phyloP scores from a whole-genome alignment of 2,329 filamentous ascomycete species.

The Harringtonia aguacate region DNA sequence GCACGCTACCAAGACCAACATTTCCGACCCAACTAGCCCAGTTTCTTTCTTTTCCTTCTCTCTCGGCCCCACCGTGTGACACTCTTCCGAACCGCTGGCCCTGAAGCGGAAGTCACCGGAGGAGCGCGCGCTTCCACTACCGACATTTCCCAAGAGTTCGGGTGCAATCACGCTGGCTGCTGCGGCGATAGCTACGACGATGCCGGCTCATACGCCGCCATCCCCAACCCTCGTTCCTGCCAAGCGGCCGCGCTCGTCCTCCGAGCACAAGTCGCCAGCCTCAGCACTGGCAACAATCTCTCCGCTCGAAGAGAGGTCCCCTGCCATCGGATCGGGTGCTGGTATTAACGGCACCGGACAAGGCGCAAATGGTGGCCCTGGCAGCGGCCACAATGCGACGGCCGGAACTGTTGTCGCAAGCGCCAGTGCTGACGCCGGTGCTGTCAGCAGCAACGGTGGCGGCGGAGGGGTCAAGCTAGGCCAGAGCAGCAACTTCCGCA shows the following conservation, averaged over 20 bases:
- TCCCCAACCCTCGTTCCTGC: slow-evolving; percentile 39
- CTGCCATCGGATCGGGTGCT: neutral
- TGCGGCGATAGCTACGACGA: slow-evolving; percentile 14
- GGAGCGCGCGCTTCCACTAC: no score
- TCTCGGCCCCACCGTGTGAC: no score
- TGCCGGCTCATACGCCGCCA: slow-evolving; percentile 37
- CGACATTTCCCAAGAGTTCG: no score
- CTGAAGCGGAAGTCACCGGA: no score
- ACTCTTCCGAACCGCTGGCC: no score
- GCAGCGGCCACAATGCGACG: neutral
- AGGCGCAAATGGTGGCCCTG: neutral
- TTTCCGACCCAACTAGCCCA: no score
- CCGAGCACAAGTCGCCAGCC: slow-evolving; percentile 32
- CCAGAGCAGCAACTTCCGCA: slow-evolving; percentile 62
- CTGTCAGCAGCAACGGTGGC: slow-evolving; percentile 13
- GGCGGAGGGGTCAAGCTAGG: slow-evolving; percentile 31
- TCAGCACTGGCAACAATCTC: neutral
- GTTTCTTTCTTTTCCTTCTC: no score
- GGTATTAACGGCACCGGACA: neutral
- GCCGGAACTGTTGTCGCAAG: neutral
- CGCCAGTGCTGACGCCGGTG: slow-evolving; percentile 15
- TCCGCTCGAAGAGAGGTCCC: neutral
- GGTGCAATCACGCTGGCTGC: neutral
- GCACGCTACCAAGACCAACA: no score
- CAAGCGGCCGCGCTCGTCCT: slow-evolving; percentile 47